Base-by-base conservation (phyloP, 345 rosid species). In the Rubroshorea leprosula region DNA sequence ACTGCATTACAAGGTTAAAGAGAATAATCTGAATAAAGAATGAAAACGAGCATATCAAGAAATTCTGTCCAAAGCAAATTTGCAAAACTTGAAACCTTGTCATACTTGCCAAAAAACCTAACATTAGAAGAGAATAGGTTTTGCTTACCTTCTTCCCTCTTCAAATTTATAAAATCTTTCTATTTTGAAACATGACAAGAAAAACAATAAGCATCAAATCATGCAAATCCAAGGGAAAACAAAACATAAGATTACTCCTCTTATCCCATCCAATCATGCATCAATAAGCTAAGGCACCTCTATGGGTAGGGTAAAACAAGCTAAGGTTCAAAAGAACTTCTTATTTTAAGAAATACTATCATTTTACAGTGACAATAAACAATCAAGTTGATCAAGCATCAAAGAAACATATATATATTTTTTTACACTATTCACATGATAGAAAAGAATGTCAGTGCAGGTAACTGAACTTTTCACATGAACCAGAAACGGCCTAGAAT, bases 101-200 rank as follows among this genome's bases (percentile, higher is more conserved):
- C 14, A 5, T 26, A 23, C 19, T 41, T 31, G 21, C 39, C 8
- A 19, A 21, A 15, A 47, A 11, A 35, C 41, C 49, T 21, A 46
- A 55, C 50, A 54, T 18, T 44, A 45, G 51, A 53, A 57, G 38
- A 60, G 26, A 31, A 63, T 17, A 51, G 47, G 27, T 39, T 6
- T 57, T 39, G 31, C 49, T 57, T 57, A 65, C 55, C 55, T 70
- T 66, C 48, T 57, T 64, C 56, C 62, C 50, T 15, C 68, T 52
- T 68, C 49, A 46, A 48, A 47, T 55, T 24, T 51, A 67, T 22
- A 51, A 46, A 1, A 6, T 35, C 12, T 35, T 35, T 35, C 41
- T 35, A 35, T 4, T 35, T 35, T 35, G 5, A 6, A 8, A 35
- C 41, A 35, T 35, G 41, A 27, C 5, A 35, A 35, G 12, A 35